phyloP scores from a whole-genome alignment of 352 stramenopile genomes.

The Discostella stelligera region DNA sequence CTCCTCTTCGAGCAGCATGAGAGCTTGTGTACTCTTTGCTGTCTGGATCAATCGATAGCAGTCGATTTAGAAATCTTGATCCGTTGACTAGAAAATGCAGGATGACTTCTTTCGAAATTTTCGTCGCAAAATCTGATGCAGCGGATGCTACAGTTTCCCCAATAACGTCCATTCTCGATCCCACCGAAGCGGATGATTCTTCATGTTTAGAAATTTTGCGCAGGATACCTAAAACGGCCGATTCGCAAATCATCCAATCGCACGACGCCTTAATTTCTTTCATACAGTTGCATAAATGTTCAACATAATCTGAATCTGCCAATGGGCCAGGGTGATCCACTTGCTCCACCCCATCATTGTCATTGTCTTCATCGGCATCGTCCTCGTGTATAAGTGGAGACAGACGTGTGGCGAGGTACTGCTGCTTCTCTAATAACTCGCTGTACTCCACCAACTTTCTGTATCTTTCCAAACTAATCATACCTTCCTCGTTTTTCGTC shows the following conservation, averaged over 20 bases:
- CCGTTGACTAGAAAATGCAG: constrained; percentile 42
- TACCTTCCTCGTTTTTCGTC: background rate
- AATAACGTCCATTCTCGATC: background rate
- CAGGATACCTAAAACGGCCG: constrained; percentile 20
- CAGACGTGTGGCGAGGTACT: constrained; percentile 27
- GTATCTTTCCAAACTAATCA: background rate
- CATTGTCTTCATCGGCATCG: constrained; percentile 26
- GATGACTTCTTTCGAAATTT: constrained; percentile 34
- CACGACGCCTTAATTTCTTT: constrained; percentile 36
- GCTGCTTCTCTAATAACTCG: constrained; percentile 33
- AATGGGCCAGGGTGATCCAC: constrained; percentile 37
- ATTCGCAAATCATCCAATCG: constrained; percentile 44
- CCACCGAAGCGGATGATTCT: constrained; percentile 4
- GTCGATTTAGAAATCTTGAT: constrained; percentile 29
- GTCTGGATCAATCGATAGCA: constrained; percentile 26
- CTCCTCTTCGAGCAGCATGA: background rate
- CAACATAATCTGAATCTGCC: constrained; percentile 33
- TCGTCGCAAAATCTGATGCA: background rate
- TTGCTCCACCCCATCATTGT: background rate
- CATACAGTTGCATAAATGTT: constrained; percentile 40
- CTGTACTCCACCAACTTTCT: constrained; percentile 29
- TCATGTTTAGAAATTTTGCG: constrained; percentile 9
- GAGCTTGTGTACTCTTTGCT: background rate
- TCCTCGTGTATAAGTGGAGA: constrained; percentile 27
- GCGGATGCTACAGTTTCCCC: background rate